Percentiles rank a stretch among this genome's conserved stretches.
phyloP scores from a whole-genome alignment of 2,329 filamentous ascomycete species.

The Neurospora sp. region DNA sequence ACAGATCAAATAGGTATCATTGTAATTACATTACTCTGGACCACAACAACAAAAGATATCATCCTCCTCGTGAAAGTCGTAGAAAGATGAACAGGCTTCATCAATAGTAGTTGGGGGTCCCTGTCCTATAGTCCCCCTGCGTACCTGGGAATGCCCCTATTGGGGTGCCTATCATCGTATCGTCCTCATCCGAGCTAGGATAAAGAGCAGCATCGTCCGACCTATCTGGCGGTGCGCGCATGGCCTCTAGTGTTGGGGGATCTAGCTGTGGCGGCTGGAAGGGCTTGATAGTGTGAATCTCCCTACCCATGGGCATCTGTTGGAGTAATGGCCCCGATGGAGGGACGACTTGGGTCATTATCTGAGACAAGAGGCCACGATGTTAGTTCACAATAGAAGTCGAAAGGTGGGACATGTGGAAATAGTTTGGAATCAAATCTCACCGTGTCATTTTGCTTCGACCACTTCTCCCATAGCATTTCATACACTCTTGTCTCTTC shows the following conservation, averaged over 20 bases:
- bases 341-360: slow-evolving; percentile 72
- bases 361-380: slow-evolving; percentile 33
- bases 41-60: not conserved
- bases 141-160: slow-evolving; percentile 43
- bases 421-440: slow-evolving; percentile 21
- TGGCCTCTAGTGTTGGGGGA: slow-evolving; percentile 50
- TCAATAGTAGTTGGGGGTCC: slow-evolving; percentile 29
- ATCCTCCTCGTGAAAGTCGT: not conserved
- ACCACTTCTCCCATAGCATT: slow-evolving; percentile 82
- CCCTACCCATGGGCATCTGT: slow-evolving; percentile 77
- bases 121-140: slow-evolving; percentile 28
- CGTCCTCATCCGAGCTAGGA: slow-evolving; percentile 35
- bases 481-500: slow-evolving; percentile 82
- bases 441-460: slow-evolving; percentile 86
- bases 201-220: slow-evolving; percentile 31
- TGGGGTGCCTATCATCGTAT: slow-evolving; percentile 20
- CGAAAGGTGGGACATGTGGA: not conserved
- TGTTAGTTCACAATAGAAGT: not conserved
- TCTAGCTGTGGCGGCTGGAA: slow-evolving; percentile 59
- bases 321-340: slow-evolving; percentile 60
- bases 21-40: not conserved
- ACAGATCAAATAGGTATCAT: not conserved
- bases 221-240: slow-evolving; percentile 43
- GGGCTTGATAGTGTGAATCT: slow-evolving; percentile 64
- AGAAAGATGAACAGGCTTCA: not conserved